phyloP scores from a whole-genome alignment of 164 flowering plant species.

The Magnolia kwangsiensis region DNA sequence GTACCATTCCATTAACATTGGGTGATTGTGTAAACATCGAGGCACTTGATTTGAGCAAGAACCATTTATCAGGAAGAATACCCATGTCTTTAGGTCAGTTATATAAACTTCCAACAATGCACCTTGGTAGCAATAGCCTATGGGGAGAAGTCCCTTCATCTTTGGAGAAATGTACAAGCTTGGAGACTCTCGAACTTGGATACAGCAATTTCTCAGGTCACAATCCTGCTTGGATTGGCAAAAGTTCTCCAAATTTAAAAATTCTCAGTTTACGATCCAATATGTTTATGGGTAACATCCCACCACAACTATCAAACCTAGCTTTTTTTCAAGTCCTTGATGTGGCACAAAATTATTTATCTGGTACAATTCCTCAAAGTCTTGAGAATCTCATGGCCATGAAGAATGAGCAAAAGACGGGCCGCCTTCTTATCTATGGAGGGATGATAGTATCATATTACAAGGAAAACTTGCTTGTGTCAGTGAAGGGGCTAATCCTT shows the following conservation, averaged over 20 bases:
- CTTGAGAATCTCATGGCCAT: slow-evolving; percentile 28
- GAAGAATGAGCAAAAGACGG: slow-evolving; percentile 7
- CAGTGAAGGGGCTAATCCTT: slow-evolving; percentile 15
- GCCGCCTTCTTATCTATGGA: slow-evolving; percentile 19
- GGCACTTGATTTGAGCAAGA: slow-evolving; percentile 8
- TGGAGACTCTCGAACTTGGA: slow-evolving; percentile 3
- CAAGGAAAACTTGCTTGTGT: slow-evolving; percentile 26
- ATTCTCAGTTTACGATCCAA: slow-evolving; percentile 4
- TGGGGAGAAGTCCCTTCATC: neutral
- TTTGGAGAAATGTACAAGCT: neutral
- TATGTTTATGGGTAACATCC: neutral
- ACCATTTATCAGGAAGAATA: neutral
- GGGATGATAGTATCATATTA: slow-evolving; percentile 17
- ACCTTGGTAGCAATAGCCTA: neutral
- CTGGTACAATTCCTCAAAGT: slow-evolving; percentile 37
- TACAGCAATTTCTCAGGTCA: slow-evolving; percentile 1
- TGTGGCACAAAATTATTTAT: slow-evolving; percentile 5
- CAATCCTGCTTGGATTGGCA: slow-evolving; percentile 4
- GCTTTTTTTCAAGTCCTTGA: slow-evolving; percentile 2
- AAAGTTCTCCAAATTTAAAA: neutral
- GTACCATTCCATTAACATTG: neutral
- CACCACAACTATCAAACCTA: neutral
- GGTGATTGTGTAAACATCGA: neutral
- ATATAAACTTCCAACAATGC: neutral
- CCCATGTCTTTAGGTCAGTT: neutral